These are phyloP conservation scores for Acanthamoeba rhysodes DNA, from an alignment of 208 protist genomes.

Conservation along the genomic window DNA sequence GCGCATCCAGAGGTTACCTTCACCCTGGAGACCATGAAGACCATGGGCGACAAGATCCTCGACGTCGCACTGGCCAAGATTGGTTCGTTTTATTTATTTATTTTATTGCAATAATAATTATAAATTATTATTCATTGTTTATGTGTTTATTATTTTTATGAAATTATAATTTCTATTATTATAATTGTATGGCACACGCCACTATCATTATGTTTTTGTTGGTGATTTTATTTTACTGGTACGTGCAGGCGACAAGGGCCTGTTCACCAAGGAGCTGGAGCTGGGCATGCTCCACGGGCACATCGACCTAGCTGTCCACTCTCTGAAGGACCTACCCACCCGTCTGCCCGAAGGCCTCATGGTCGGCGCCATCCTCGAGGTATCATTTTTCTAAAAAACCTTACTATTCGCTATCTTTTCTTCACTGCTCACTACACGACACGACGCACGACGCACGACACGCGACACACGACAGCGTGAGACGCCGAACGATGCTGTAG, in stretches of 20 bases:
- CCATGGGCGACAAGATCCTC: constrained; percentile 79
- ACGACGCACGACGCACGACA: background rate
- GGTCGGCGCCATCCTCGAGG: constrained; percentile 59
- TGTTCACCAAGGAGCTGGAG: constrained; percentile 83
- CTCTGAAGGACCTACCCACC: constrained; percentile 81
- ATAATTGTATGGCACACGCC: no score
- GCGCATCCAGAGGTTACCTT: constrained; percentile 27
- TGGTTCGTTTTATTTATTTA: constrained; percentile 11
- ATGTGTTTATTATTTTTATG: background rate
- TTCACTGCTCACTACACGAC: background rate
- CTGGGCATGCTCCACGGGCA: constrained; percentile 67
- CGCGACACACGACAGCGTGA: background rate
- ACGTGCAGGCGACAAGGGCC: constrained; percentile 73
- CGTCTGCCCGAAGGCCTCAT: constrained; percentile 73
- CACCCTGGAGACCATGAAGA: constrained; percentile 55
- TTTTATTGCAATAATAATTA: background rate
- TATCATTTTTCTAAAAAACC: background rate
- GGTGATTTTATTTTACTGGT: no score
- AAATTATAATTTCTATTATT: no score
- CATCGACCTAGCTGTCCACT: constrained; percentile 80
- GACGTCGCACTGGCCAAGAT: constrained; percentile 77
- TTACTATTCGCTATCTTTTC: background rate
- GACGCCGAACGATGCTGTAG: constrained; percentile 60
- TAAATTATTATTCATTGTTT: background rate
- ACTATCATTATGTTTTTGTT: no score